Base-by-base conservation (phyloP, 441 rosid genomes). In the Geranium incanum region DNA sequence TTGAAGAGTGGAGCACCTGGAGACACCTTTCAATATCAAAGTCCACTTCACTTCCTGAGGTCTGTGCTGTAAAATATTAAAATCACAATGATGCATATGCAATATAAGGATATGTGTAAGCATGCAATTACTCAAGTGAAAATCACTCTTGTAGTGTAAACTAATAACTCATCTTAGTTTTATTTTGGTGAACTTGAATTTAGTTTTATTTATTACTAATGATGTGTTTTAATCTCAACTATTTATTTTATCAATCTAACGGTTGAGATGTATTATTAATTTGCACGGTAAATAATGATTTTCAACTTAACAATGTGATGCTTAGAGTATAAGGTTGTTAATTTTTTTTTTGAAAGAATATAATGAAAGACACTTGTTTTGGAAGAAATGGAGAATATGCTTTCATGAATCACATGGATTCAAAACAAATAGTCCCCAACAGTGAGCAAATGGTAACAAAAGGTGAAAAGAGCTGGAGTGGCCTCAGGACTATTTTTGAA, bases 1-100 rank as follows among this genome's bases (percentile, higher is more conserved):
- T 38, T 78, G 86, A 83, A 69, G 80, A 74, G 81, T 78, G 78
- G 69, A 84, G 79, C 76, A 81, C 65, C 76, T 75, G 72, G 81
- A 76, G 52, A 74, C 68, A 72, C 76, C 65, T 77, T 75, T 36
- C 66, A 9, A 62, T 62, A 21, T 72, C 80, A 73, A 74, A 67
- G 77, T 68, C 75, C 75, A 71, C 68, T 62, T 70, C 68, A 55
- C 67, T 41, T 72, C 33, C 33, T 28, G 79, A 79, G 87, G 86
- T 85, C 6, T n/a, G 79, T 72, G 36, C 66, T 8, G 33, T 28
- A 28, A 28, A 28, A 28, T 28, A 28, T 28, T 28, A 28, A 28
- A 28, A 28, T 28, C 33, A 28, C 33, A 28, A 28, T 28, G 33
- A 28, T 28, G 33, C 33, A 28, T 28, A 28, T 28, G 33, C 33